A percentile compares a stretch with the other conserved stretches of the same genome.
Evolutionary conservation across 1,139 yeast genomes (phyloP).

Genomic region (Geotrichum bryndzae): DNA sequence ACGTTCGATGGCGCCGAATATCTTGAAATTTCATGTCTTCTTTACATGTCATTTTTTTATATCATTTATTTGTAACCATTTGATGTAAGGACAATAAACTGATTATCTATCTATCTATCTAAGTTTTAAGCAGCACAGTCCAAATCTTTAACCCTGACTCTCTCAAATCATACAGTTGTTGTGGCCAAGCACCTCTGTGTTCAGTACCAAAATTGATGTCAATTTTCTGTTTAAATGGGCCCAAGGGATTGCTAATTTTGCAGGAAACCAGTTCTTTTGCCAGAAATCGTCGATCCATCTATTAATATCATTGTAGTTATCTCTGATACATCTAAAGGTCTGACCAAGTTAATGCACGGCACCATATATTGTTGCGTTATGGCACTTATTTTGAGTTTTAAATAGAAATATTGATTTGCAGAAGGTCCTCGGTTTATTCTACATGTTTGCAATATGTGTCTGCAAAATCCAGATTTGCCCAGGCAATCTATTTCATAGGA

Average conservation of each 20-base stretch:
- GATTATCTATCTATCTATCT: no score
- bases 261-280: constrained; percentile 27
- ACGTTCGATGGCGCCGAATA: no score
- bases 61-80: no score
- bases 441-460: no score
- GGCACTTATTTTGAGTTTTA: constrained; percentile 31
- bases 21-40: no score
- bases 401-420: constrained; percentile 21
- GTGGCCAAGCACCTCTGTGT: constrained; percentile 4
- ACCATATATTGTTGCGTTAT: constrained; percentile 30
- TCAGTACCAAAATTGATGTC: constrained; percentile 13
- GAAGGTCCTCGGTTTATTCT: constrained; percentile 30
- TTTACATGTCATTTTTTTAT: no score
- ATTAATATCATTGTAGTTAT: constrained; percentile 26
- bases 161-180: constrained; percentile 15
- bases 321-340: constrained; percentile 20
- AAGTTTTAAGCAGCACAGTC: neutral
- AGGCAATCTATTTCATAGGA: constrained; percentile 37
- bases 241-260: constrained; percentile 31
- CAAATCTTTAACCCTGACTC: constrained; percentile 14
- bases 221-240: constrained; percentile 32
- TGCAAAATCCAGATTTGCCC: constrained; percentile 31
- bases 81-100: no score
- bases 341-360: constrained; percentile 30
- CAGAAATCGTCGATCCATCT: constrained; percentile 27